These are phyloP conservation scores for Boletus fagicola DNA, from an alignment of 768 basidiomycete species.

Conservation along the genomic window DNA sequence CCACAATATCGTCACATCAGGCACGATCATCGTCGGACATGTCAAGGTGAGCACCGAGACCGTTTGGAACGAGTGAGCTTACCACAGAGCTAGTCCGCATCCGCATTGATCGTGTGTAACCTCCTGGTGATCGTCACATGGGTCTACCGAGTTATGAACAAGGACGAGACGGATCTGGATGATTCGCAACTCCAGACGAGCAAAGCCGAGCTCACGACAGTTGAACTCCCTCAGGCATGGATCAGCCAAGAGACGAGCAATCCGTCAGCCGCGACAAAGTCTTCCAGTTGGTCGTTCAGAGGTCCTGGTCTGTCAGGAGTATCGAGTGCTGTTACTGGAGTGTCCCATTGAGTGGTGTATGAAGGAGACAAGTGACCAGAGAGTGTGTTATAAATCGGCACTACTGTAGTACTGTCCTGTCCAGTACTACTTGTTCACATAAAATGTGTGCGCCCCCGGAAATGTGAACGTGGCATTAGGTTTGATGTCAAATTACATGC, in stretches of 20 bases:
- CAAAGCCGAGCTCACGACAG: neutral
- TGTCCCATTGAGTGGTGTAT: neutral
- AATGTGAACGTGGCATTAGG: no score
- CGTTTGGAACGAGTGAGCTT: neutral
- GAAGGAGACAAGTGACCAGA: neutral
- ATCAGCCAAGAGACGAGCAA: neutral
- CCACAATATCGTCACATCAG: neutral
- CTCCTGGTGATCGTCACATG: neutral
- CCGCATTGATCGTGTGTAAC: neutral
- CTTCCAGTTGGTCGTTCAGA: neutral
- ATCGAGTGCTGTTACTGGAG: neutral
- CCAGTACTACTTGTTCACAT: no score
- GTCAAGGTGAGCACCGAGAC: conserved; percentile 4
- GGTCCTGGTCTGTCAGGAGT: neutral
- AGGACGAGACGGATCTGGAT: neutral
- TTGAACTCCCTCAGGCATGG: neutral
- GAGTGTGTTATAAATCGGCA: neutral
- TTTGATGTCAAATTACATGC: no score
- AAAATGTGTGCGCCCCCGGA: no score
- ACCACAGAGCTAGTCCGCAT: neutral
- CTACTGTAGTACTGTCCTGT: no score
- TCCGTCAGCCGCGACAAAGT: neutral
- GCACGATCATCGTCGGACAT: neutral
- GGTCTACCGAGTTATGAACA: neutral
- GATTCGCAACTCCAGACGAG: neutral